Evolutionary conservation across 163 green algal species (phyloP).

Genomic region (Volvox carteri): DNA sequence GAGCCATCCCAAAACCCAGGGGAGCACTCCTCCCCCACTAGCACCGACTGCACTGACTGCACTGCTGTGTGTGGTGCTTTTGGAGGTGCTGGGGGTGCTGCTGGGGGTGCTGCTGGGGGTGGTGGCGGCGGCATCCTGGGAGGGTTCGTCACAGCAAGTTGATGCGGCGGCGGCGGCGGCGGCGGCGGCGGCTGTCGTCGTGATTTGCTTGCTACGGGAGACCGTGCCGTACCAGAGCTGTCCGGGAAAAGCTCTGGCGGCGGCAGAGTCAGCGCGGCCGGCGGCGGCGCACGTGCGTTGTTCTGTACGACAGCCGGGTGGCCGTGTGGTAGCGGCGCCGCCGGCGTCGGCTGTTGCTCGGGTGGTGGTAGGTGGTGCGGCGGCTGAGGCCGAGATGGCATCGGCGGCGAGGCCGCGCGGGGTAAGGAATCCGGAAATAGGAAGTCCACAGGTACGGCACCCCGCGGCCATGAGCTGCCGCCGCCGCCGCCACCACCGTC

Average conservation of each 20-base stretch:
- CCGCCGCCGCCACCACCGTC: neutral
- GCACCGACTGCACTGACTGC: neutral
- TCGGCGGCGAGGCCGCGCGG: neutral
- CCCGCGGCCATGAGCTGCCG: neutral
- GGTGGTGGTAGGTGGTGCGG: neutral
- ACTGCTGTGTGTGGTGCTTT: too few relatives aligned
- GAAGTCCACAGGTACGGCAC: neutral
- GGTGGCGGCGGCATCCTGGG: too few relatives aligned
- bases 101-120: neutral
- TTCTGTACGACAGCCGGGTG: neutral
- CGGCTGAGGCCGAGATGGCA: neutral
- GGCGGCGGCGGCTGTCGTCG: too few relatives aligned
- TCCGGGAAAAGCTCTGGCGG: too few relatives aligned
- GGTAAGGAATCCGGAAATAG: neutral
- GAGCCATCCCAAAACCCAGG: slow-evolving; percentile 13
- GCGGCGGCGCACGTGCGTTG: too few relatives aligned
- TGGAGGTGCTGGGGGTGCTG: slow-evolving; percentile 1
- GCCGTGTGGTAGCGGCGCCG: too few relatives aligned
- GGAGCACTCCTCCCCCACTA: slow-evolving; percentile 6
- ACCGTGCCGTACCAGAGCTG: too few relatives aligned
- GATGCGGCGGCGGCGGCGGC: too few relatives aligned
- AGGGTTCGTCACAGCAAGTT: too few relatives aligned
- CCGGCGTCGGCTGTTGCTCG: neutral
- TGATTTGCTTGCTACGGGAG: too few relatives aligned
- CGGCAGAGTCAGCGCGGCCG: too few relatives aligned